Evolutionary conservation across 129 eudicot genomes (phyloP), one percentile per base, ranked within the genome.

Genomic region (Helianthus tuberosus): DNA sequence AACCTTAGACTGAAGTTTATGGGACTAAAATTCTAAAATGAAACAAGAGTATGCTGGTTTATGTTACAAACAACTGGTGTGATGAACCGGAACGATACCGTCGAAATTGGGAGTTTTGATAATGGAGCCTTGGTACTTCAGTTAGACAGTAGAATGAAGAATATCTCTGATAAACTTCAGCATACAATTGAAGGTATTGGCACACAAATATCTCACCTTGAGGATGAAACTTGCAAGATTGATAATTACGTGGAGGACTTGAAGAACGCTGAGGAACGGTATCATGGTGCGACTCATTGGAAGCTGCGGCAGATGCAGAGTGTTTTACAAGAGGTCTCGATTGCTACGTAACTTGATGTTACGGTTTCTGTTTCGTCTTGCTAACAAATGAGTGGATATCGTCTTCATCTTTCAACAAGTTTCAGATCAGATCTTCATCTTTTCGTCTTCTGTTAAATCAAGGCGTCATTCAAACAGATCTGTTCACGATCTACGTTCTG

Each of bases 321-420:
- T 73, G 17, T 67, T 50, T 61, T 80, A 65, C 84, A 74, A 73
- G 84, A 80, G 84, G 84, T 80, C 11, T 3, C 4, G 11, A 71
- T 70, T 36, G 8, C 44, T 71, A 41, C 51, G 11, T 11, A 29
- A 47, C 41, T 59, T 57, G 43, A 25, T n/a, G 35, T 27, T 67
- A 13, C 7, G 5, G 23, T 61, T 15, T 73, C 20, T 1, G 29
- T 48, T 44, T 32, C 11, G 7, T 14, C n/a, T n/a, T n/a, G n/a
- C n/a, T n/a, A n/a, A n/a, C n/a, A n/a, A n/a, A n/a, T n/a, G n/a
- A n/a, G n/a, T n/a, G n/a, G n/a, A n/a, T n/a, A n/a, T n/a, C n/a
- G n/a, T n/a, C n/a, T n/a, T n/a, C n/a, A n/a, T n/a, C n/a, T n/a
- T n/a, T n/a, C n/a, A n/a, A n/a, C n/a, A n/a, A n/a, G n/a, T n/a